Evolutionary conservation across 257 asterid species (phyloP).

Genomic region (Solanum bulbocastanum): DNA sequence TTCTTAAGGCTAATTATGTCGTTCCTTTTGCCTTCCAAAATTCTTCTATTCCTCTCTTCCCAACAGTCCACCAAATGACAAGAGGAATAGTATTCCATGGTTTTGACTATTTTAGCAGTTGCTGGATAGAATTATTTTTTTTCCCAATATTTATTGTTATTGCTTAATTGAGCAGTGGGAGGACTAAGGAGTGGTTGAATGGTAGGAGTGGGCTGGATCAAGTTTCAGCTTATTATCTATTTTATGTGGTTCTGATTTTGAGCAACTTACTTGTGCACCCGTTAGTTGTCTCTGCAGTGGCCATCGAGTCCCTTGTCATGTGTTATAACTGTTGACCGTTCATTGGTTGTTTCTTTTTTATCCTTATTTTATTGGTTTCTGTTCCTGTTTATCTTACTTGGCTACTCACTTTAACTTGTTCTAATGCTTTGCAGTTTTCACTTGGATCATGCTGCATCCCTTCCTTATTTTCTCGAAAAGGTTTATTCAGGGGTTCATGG

Average conservation of each 20-base stretch:
- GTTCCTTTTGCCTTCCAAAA: background rate
- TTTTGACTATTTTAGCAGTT: background rate
- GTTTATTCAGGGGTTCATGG: constrained; percentile 22
- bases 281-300: background rate
- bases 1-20: background rate
- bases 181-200: background rate
- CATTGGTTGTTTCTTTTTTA: background rate
- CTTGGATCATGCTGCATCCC: constrained; percentile 99
- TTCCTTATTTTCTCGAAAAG: constrained; percentile 95
- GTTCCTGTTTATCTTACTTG: background rate
- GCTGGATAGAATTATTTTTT: background rate
- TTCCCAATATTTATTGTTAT: background rate
- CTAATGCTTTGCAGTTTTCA: constrained; percentile 63
- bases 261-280: background rate
- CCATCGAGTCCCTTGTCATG: background rate
- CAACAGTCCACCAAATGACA: background rate
- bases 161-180: background rate
- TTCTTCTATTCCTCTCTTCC: background rate
- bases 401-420: background rate
- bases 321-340: background rate
- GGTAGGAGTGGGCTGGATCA: background rate
- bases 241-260: background rate
- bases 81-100: background rate
- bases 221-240: background rate
- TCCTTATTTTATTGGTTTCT: background rate